Evolutionary conservation across 1,139 yeast species (phyloP).

Genomic region (Kurtzmaniella quercitrusa): DNA sequence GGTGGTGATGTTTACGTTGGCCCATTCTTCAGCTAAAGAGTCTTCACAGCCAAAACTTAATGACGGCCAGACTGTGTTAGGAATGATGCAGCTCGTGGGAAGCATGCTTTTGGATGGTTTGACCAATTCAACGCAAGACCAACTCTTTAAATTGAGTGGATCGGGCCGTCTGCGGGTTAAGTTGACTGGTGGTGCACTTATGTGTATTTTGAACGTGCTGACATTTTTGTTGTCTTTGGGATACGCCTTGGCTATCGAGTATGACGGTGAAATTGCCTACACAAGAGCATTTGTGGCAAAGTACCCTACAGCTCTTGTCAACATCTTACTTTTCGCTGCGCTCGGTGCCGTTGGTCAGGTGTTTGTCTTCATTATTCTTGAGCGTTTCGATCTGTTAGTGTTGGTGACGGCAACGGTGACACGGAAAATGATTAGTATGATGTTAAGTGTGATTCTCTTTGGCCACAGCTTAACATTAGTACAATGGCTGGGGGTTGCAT

Average conservation of each 20-base stretch:
- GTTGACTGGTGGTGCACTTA: slow-evolving; percentile 70
- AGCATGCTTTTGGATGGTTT: slow-evolving; percentile 85
- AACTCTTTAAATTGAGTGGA: slow-evolving; percentile 50
- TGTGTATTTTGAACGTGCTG: slow-evolving; percentile 75
- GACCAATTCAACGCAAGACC: slow-evolving; percentile 91
- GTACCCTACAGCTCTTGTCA: slow-evolving; percentile 44
- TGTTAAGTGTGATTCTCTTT: slow-evolving; percentile 78
- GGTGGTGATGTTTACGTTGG: slow-evolving; percentile 71
- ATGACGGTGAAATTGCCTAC: slow-evolving; percentile 42
- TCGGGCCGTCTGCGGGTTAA: slow-evolving; percentile 8
- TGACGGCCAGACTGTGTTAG: slow-evolving; percentile 47
- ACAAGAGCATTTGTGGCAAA: slow-evolving; percentile 43
- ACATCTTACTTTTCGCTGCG: slow-evolving; percentile 62
- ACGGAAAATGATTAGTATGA: slow-evolving; percentile 93
- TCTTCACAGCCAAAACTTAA: slow-evolving; percentile 20
- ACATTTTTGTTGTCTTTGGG: slow-evolving; percentile 37
- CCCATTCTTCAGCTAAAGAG: slow-evolving; percentile 19
- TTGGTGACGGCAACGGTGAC: slow-evolving; percentile 93
- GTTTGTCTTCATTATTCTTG: slow-evolving; percentile 81
- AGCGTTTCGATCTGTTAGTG: slow-evolving; percentile 77
- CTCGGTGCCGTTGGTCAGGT: slow-evolving; percentile 93
- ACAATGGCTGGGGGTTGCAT: slow-evolving; percentile 76
- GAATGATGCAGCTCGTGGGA: slow-evolving; percentile 53
- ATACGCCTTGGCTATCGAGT: slow-evolving; percentile 42
- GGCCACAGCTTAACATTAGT: slow-evolving; percentile 60